Conservation (phyloP, 2,329 filamentous ascomycete species). For the Neofusicoccum sp. region DNA sequence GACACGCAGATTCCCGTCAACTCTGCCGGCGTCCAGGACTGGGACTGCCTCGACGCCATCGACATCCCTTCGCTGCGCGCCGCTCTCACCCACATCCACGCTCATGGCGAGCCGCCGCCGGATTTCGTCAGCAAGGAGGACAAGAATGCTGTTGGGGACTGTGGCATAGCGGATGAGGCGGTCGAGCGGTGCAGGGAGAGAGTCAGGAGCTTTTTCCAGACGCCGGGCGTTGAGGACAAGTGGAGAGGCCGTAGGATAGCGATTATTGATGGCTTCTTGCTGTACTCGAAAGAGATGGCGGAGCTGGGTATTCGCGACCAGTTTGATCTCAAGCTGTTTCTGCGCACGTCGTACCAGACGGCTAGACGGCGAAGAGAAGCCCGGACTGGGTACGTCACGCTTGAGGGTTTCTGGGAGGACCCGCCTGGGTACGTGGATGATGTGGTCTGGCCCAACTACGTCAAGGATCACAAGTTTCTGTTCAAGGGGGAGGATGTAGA, state of each 20-base stretch:
- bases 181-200: conserved; percentile 38
- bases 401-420: conserved; percentile 89
- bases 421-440: conserved; percentile 91
- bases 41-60: conserved; percentile 84
- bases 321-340: conserved; percentile 75
- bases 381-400: conserved; percentile 72
- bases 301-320: conserved; percentile 48
- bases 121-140: conserved; percentile 57
- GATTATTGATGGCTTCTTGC: conserved; percentile 83
- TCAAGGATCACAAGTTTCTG: conserved; percentile 74
- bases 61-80: conserved; percentile 66
- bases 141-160: conserved; percentile 51
- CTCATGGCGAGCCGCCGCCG: conserved; percentile 61
- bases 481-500: conserved; percentile 69
- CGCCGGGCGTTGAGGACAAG: conserved; percentile 18
- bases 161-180: conserved; percentile 29
- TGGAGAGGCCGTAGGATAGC: conserved; percentile 52
- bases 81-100: conserved; percentile 68
- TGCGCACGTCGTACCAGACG: conserved; percentile 62
- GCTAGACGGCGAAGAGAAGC: conserved; percentile 66
- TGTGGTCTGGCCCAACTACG: conserved; percentile 95
- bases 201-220: conserved; percentile 17
- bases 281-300: conserved; percentile 64
- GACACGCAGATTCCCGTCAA: conserved; percentile 64
- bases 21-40: conserved; percentile 64